Base-by-base conservation (phyloP, 1,139 yeast genomes). In the Nakaseomyces nivariensis region DNA sequence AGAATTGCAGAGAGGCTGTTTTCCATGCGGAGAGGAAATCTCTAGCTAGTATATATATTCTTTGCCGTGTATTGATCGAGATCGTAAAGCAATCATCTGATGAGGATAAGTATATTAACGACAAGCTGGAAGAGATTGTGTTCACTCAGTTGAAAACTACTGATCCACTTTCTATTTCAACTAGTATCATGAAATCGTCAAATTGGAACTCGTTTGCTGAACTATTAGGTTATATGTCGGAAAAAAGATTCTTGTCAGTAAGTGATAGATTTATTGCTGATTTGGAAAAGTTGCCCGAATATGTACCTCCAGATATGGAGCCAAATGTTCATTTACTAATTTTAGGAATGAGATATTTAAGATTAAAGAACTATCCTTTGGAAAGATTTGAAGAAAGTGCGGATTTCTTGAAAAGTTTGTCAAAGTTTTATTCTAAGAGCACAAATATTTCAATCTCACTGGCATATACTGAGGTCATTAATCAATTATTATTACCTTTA, bases 131-230 rank as follows among this genome's bases (percentile, higher is more conserved):
- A 64, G 97, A 92, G 59, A 90, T 90, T 51, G 95, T 92, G 34
- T 94, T 89, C 69, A 84, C 88, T 22, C 97, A 94, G 66, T 71
- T 94, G 51, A 81, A 86, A 58, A 81, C 90, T 1, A 88, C 96
- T 0, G 97, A 92, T 60, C 96, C 97, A 0, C 72, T 75, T 38
- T 62, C 77, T 11, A 75, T 85, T 13, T 71, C 80, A 1, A 76
- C 83, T 4, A 83, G 92, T 37, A 72, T 82, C 31, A 85, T 89
- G 4, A 77, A 96, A 51, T 81, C 94, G 2, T 90, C 96, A 0
- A 94, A 92, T 63, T 92, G 98, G 98, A 85, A 85, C 60, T 73
- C 90, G 36, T 84, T 94, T 66, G 95, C 97, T 0, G 89, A 87
- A 56, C 71, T 94, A 5, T 70, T 94, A 42, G 98, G 98, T 1